A percentile compares a stretch with the other conserved stretches of the same genome.
These are phyloP conservation scores for Ceratocystis eucalypticola DNA, from an alignment of 2,329 filamentous ascomycete genomes.

Conservation along the genomic window DNA sequence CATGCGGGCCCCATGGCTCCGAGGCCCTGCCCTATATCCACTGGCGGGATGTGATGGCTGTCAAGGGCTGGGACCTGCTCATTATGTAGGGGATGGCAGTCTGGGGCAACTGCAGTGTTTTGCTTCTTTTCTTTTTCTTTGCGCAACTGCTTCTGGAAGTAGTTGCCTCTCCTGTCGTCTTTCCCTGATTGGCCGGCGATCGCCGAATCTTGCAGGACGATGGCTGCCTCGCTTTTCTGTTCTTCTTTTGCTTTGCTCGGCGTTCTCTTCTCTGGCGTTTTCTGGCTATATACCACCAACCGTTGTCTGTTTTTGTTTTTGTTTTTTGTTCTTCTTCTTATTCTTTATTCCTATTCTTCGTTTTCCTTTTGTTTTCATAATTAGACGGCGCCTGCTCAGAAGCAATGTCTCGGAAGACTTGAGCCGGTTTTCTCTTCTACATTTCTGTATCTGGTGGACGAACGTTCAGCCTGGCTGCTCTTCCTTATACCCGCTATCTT, in stretches of 20 bases:
- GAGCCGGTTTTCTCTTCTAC: not conserved
- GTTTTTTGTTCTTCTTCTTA: not conserved
- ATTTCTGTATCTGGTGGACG: constrained; percentile 5
- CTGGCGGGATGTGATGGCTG: constrained; percentile 89
- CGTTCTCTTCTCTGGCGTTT: constrained; percentile 15
- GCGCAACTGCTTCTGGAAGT: not conserved
- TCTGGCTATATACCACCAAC: constrained; percentile 8
- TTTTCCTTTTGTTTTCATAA: not conserved
- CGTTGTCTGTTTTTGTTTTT: not conserved
- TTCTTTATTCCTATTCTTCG: not conserved
- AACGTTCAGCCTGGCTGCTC: constrained; percentile 21
- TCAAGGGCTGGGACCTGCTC: constrained; percentile 84
- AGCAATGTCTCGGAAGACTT: constrained; percentile 5
- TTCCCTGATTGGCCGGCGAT: not conserved
- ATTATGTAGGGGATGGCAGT: constrained; percentile 49
- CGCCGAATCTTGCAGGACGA: not conserved
- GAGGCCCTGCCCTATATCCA: constrained; percentile 54
- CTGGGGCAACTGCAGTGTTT: constrained; percentile 7
- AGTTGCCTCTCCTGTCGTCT: not conserved
- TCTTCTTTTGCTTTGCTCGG: constrained; percentile 11
- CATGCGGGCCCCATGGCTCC: constrained; percentile 25
- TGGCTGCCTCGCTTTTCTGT: not conserved
- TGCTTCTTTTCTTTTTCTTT: constrained; percentile 21
- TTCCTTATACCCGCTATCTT: constrained; percentile 24
- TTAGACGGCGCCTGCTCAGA: constrained; percentile 6